phyloP scores from a whole-genome alignment of 1,284 basidiomycete species.

The Bjerkandera adusta region DNA sequence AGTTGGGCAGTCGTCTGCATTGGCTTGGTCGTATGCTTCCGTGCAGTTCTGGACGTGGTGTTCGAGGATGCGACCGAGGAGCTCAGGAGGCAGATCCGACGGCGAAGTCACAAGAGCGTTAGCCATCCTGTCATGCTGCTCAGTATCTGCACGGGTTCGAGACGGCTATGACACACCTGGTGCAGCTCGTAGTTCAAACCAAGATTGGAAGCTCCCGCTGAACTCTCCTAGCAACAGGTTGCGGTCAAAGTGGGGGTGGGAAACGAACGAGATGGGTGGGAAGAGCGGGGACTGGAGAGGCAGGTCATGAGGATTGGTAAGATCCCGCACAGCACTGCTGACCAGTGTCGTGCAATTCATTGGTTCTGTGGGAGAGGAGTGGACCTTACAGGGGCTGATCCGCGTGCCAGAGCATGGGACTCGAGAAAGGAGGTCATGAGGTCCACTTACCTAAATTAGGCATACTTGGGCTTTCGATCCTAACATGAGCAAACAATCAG shows the following conservation, averaged over 20 bases:
- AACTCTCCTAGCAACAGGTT: background rate
- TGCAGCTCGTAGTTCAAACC: background rate
- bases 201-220: background rate
- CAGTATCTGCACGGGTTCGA: background rate
- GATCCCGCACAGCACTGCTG: background rate
- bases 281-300: background rate
- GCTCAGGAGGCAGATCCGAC: constrained; percentile 10
- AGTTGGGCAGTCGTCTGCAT: background rate
- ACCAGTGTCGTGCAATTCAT: background rate
- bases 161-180: too few species aligned
- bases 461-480: constrained; percentile 11
- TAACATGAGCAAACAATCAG: constrained; percentile 12
- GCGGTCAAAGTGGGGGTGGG: background rate
- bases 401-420: constrained; percentile 4
- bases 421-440: constrained; percentile 5
- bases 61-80: constrained; percentile 14
- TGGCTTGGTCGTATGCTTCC: background rate
- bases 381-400: constrained; percentile 1
- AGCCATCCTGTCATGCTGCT: background rate
- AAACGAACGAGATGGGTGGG: background rate
- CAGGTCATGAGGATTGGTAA: constrained; percentile 1
- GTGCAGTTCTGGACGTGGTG: constrained; percentile 1
- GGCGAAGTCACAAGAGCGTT: background rate
- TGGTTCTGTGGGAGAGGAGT: background rate
- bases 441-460: background rate